phyloP scores from a whole-genome alignment of 2,329 filamentous ascomycete genomes.

The Cryphonectria nitschkei region DNA sequence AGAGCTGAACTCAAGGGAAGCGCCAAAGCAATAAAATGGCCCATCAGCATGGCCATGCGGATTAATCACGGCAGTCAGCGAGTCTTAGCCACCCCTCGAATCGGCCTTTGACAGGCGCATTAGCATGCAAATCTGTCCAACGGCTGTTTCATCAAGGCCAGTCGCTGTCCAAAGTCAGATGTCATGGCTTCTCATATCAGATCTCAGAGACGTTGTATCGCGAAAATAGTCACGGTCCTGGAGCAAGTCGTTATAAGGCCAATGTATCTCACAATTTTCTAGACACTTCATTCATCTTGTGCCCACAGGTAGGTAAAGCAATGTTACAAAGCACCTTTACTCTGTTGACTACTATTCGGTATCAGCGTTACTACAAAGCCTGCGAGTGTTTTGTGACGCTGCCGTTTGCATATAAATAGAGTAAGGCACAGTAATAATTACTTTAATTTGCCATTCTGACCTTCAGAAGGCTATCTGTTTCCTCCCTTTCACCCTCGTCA shows the following conservation, averaged over 20 bases:
- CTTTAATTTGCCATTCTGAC: no score
- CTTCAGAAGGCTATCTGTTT: no score
- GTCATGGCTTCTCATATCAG: not conserved
- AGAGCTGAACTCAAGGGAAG: not conserved
- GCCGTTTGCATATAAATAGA: no score
- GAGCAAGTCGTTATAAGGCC: not conserved
- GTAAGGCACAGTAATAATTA: no score
- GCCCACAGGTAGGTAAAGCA: not conserved
- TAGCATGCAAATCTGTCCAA: no score
- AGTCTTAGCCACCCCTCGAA: no score
- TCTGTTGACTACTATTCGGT: no score
- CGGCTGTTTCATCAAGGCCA: not conserved
- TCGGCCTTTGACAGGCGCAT: no score
- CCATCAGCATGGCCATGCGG: not conserved
- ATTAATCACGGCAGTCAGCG: not conserved
- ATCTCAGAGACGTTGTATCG: not conserved
- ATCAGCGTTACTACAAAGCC: no score
- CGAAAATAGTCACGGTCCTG: not conserved
- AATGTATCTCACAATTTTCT: not conserved
- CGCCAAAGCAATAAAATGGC: not conserved
- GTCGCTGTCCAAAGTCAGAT: not conserved
- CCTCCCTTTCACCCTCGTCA: no score
- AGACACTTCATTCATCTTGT: no score
- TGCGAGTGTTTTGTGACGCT: no score
- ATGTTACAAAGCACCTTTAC: not conserved